These are phyloP conservation scores for Fragilaria crotonensis DNA, from an alignment of 108 stramenopile species.

Conservation along the genomic window DNA sequence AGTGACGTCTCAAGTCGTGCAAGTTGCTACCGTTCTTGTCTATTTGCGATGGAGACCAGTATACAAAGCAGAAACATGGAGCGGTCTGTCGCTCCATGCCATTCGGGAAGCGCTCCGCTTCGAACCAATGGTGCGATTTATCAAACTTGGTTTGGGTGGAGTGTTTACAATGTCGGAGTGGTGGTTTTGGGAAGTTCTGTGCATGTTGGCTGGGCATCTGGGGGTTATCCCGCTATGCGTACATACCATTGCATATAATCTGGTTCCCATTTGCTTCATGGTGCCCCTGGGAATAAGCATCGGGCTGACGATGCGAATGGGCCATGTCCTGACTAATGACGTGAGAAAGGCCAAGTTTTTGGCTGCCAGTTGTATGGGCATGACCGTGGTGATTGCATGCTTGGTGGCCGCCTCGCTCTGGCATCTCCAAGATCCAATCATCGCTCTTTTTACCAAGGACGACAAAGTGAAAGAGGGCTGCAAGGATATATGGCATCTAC, in stretches of 20 bases:
- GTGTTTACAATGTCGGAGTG: slow-evolving; percentile 38
- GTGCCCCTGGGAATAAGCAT: slow-evolving; percentile 37
- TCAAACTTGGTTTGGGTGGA: slow-evolving; percentile 38
- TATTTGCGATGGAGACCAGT: slow-evolving; percentile 14
- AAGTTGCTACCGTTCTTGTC: slow-evolving; percentile 14
- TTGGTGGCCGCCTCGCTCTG: slow-evolving; percentile 13
- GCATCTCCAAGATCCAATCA: slow-evolving; percentile 19
- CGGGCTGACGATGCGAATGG: slow-evolving; percentile 45
- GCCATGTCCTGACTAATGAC: slow-evolving; percentile 28
- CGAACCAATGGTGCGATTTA: slow-evolving; percentile 19
- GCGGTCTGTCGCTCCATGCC: slow-evolving; percentile 7
- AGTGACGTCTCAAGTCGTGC: slow-evolving; percentile 29
- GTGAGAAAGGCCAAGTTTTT: slow-evolving; percentile 24
- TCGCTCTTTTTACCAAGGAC: slow-evolving; percentile 30
- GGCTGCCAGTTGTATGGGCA: slow-evolving; percentile 25
- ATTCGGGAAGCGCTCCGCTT: slow-evolving; percentile 11
- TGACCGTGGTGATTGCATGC: slow-evolving; percentile 12
- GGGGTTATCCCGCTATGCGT: slow-evolving; percentile 31
- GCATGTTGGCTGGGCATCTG: slow-evolving; percentile 38
- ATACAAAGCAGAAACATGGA: slow-evolving; percentile 26
- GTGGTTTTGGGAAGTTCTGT: slow-evolving; percentile 49
- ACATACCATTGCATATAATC: slow-evolving; percentile 42
- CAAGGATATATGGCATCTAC: slow-evolving; percentile 27
- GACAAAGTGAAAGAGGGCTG: slow-evolving; percentile 23
- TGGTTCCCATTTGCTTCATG: slow-evolving; percentile 45